These are phyloP conservation scores for Apiotrichum domesticum DNA, from an alignment of 1,284 basidiomycete genomes.

Conservation along the genomic window DNA sequence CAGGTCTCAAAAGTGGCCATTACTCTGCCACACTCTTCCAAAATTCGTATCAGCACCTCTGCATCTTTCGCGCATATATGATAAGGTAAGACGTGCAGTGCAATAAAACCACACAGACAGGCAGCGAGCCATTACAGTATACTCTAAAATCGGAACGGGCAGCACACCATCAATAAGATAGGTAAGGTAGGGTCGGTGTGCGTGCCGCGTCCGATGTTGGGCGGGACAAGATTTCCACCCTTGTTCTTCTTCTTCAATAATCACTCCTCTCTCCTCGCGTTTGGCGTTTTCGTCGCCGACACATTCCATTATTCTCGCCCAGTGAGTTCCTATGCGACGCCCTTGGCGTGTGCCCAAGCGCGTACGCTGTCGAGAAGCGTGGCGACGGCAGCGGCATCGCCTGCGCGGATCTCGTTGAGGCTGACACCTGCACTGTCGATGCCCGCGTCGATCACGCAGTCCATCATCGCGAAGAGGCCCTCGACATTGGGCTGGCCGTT, in stretches of 20 bases:
- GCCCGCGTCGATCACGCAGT: conserved; percentile 80
- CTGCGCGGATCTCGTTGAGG: conserved; percentile 79
- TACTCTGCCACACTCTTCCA: no score
- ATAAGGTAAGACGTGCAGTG: not conserved
- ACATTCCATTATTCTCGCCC: not conserved
- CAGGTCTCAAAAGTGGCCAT: no score
- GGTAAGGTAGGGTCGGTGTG: no score
- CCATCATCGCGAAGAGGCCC: conserved; percentile 78
- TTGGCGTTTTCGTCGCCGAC: no score
- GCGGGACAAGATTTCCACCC: no score
- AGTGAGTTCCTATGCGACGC: not conserved
- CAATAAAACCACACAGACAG: not conserved
- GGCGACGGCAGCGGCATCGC: conserved; percentile 68
- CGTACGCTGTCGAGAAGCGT: conserved; percentile 65
- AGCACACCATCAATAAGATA: not conserved
- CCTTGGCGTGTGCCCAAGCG: conserved; percentile 18
- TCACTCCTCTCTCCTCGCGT: no score
- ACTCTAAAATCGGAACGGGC: not conserved
- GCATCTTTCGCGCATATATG: not conserved
- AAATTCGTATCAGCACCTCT: no score
- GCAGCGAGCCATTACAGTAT: not conserved
- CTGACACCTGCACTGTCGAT: conserved; percentile 80
- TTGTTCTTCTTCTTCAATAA: no score
- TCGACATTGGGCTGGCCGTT: conserved; percentile 58
- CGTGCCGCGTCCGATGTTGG: no score